Base-by-base conservation (phyloP, 2,329 filamentous ascomycete genomes). In the Endocalyx cinctus region DNA sequence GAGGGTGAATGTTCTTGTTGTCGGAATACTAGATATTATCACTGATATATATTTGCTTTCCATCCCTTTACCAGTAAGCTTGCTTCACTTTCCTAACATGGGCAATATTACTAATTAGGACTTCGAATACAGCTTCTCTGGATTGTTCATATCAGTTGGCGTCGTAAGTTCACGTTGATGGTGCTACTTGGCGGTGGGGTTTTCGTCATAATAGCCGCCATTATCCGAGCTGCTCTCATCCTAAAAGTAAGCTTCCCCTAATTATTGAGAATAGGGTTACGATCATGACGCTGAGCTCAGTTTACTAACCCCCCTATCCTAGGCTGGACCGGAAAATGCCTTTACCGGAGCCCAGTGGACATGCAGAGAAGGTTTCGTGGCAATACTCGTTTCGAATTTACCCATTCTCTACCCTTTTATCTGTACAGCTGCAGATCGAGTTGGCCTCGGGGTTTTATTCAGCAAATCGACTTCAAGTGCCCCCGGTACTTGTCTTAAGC, bases 1-100 rank as follows among this genome's bases (percentile, higher is more conserved):
- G 5, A 59, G 57, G 17, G 60, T 63, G 29, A 58, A 66, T 34
- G 57, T 67, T 23, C 63, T 62, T 16, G 60, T 62, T 12, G 61
- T 59, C 2, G 54, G 64, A n/a, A 52, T 60, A 5, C 51, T 67
- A 18, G 69, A 71, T 38, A 55, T 69, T 6, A 31, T 54, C 4
- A 70, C 66, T 1, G 67, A 71, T 42, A 17, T 67, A 2, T 70
- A 70, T 41, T 54, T 71, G 5, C 61, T 70, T 32, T 63, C 58
- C 10, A 70, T 72, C 29, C 67, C 67, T 4, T 48, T 65, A 3
- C 65, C 66, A 14, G 63, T 69, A 50, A n/a, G n/a, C n/a, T n/a
- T n/a, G n/a, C 10, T 10, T 13, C 20, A 29, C 22, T 17, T 10
- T 17, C 12, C n/a, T 5, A 5, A 29, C 3, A 13, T 18, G 15